Evolutionary conservation across 805 yeast genomes (phyloP).

Genomic region (Lachancea dasiensis): DNA sequence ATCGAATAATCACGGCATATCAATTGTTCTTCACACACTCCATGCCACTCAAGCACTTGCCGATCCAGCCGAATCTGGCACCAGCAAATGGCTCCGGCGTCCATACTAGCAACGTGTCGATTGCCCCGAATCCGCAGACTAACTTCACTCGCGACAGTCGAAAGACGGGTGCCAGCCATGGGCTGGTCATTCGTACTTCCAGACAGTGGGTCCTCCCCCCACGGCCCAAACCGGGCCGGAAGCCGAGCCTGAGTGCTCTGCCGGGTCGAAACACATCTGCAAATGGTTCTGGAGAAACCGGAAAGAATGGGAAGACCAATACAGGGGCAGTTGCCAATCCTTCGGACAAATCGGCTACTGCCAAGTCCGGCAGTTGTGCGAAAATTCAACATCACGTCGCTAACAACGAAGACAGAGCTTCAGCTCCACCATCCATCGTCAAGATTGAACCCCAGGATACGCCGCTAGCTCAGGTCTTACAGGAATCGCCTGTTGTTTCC

Average conservation of each 20-base stretch:
- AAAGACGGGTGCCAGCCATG: conserved; percentile 21
- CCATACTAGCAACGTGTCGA: conserved; percentile 6
- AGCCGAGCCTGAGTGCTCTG: conserved; percentile 26
- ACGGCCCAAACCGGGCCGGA: conserved; percentile 69
- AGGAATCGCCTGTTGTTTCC: too few relatives aligned
- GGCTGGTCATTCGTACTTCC: conserved; percentile 47
- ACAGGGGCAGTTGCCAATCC: not conserved
- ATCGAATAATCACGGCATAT: too few relatives aligned
- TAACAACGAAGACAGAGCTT: too few relatives aligned
- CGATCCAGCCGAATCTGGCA: conserved; percentile 14
- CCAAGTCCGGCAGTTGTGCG: too few relatives aligned
- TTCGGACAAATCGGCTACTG: too few relatives aligned
- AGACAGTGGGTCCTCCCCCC: conserved; percentile 84
- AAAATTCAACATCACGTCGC: too few relatives aligned
- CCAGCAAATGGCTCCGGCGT: too few relatives aligned
- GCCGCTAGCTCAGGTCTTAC: too few relatives aligned
- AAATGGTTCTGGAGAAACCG: conserved; percentile 4
- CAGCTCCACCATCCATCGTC: too few relatives aligned
- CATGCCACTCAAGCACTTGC: conserved; percentile 16
- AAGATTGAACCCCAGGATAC: too few relatives aligned
- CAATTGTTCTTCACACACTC: too few relatives aligned
- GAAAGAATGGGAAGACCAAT: not conserved
- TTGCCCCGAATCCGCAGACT: conserved; percentile 12
- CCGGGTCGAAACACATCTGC: not conserved
- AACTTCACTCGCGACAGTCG: conserved; percentile 12